These are phyloP conservation scores for Penstemon newberryi DNA, from an alignment of 257 asterid species.

Conservation along the genomic window DNA sequence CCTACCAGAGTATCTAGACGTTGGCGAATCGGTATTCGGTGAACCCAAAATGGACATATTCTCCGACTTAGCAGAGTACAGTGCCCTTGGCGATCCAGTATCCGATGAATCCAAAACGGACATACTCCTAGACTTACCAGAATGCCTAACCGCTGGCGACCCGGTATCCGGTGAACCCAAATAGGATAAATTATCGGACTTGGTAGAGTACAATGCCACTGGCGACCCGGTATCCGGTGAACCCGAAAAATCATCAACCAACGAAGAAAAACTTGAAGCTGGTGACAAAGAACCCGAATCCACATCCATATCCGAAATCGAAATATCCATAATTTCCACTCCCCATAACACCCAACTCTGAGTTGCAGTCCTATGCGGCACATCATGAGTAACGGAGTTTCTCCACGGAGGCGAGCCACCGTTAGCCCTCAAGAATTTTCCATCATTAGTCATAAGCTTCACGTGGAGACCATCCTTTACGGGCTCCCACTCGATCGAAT, in stretches of 20 bases:
- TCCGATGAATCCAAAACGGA: not conserved
- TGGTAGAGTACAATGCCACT: not conserved
- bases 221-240: conserved; percentile 57
- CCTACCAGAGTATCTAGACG: too few species aligned
- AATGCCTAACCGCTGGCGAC: conserved; percentile 8
- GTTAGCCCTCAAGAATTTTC: conserved; percentile 76
- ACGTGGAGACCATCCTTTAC: conserved; percentile 58
- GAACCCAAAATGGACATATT: not conserved
- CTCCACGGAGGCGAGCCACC: conserved; percentile 84
- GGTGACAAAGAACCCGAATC: conserved; percentile 35
- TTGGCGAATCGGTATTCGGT: too few species aligned
- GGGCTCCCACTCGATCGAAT: conserved; percentile 64
- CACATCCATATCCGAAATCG: conserved; percentile 33
- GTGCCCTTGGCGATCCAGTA: not conserved
- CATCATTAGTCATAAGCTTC: conserved; percentile 58
- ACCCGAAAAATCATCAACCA: conserved; percentile 39
- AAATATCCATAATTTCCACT: conserved; percentile 60
- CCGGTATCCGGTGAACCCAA: conserved; percentile 12
- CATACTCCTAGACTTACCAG: not conserved
- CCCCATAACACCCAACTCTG: conserved; percentile 81
- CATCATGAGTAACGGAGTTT: conserved; percentile 73
- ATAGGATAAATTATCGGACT: not conserved
- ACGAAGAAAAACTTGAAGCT: conserved; percentile 44
- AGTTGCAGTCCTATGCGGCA: conserved; percentile 73
- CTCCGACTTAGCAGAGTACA: not conserved